Conservation (phyloP, 1,139 yeast genomes). For the Lodderomyces margitis region DNA sequence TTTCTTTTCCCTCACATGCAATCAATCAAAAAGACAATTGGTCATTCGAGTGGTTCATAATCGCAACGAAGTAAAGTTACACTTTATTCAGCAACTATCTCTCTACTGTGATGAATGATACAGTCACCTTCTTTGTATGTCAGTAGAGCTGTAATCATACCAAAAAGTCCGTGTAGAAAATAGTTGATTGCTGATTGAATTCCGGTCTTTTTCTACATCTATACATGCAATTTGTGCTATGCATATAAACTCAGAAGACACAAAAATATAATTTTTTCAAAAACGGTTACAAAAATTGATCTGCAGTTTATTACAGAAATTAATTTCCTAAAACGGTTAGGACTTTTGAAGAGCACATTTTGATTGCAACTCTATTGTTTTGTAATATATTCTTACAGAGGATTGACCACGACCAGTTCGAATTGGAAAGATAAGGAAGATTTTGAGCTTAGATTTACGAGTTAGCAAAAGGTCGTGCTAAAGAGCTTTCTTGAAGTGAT, state of each 20-base stretch:
- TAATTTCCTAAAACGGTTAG: slow-evolving; percentile 2
- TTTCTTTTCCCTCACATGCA: no score
- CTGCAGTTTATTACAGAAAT: background rate
- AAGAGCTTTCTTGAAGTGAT: no score
- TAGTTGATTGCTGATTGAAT: no score
- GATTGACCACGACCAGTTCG: background rate
- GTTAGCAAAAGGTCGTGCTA: background rate
- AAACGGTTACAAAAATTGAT: background rate
- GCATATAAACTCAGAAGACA: background rate
- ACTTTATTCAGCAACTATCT: no score
- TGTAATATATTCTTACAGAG: background rate
- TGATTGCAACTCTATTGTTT: background rate
- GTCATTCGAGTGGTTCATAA: no score
- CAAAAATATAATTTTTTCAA: background rate
- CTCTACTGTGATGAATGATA: no score
- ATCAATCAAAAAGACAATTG: no score
- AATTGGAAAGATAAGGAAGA: background rate
- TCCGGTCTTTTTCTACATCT: no score
- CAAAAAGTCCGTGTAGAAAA: no score
- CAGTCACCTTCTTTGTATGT: no score
- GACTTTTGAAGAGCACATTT: background rate
- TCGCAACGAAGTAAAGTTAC: no score
- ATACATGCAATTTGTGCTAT: background rate
- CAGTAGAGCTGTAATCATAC: no score
- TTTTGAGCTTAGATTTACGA: background rate